These are phyloP conservation scores for Pyrenula aspistea DNA, from an alignment of 495 filamentous ascomycete species.

Conservation along the genomic window DNA sequence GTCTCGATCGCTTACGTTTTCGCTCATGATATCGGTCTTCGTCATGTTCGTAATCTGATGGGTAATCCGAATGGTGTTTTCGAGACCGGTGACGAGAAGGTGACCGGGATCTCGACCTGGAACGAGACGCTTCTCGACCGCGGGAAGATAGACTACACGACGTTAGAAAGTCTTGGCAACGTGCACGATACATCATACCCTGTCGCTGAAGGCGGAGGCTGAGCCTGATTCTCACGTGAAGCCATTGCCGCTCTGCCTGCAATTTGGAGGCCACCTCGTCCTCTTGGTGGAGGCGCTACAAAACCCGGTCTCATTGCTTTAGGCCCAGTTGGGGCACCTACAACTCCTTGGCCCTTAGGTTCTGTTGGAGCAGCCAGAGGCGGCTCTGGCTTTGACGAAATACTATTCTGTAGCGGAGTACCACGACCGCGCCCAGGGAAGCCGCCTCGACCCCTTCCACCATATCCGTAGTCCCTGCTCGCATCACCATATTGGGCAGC, in stretches of 20 bases:
- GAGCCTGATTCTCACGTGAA: constrained; percentile 24
- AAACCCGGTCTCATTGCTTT: constrained; percentile 85
- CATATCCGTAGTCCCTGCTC: constrained; percentile 3
- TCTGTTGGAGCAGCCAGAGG: constrained; percentile 18
- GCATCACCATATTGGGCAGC: constrained; percentile 5
- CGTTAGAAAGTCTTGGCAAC: not conserved
- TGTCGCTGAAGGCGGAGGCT: not conserved
- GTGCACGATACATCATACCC: not conserved
- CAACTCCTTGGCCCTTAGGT: constrained; percentile 47
- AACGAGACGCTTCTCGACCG: constrained; percentile 20
- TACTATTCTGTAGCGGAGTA: constrained; percentile 8
- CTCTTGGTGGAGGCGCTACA: constrained; percentile 52
- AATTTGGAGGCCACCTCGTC: constrained; percentile 30
- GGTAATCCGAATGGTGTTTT: constrained; percentile 36
- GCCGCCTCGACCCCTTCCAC: constrained; percentile 15
- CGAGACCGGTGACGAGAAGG: constrained; percentile 36
- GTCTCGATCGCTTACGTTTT: constrained; percentile 27
- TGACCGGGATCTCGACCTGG: constrained; percentile 23
- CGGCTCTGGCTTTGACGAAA: constrained; percentile 9
- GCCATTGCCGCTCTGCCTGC: constrained; percentile 1
- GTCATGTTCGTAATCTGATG: constrained; percentile 37
- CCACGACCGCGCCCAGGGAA: constrained; percentile 13
- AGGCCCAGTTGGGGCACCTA: constrained; percentile 78
- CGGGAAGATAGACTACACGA: constrained; percentile 3
- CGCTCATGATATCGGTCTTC: constrained; percentile 32